Evolutionary conservation across 805 yeast species (phyloP).

Genomic region (Yarrowia hollandica): DNA sequence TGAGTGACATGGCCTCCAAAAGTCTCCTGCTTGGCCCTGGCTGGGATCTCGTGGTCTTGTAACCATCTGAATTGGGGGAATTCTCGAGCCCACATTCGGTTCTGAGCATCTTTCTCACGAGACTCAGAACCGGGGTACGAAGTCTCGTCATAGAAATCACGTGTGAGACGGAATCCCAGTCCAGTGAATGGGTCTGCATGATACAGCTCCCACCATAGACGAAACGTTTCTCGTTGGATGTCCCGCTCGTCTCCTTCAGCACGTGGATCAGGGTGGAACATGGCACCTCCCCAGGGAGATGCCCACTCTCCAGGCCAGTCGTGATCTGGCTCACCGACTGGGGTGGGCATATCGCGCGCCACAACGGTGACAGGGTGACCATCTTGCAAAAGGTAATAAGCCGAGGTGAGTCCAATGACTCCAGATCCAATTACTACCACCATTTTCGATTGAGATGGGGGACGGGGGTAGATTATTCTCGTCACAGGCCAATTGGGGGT

Average conservation of each 20-base stretch:
- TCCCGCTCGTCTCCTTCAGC: not conserved
- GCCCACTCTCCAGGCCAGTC: slow-evolving; percentile 35
- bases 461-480: not conserved
- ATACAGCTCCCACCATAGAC: slow-evolving; percentile 32
- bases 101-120: slow-evolving; percentile 27
- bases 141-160: slow-evolving; percentile 31
- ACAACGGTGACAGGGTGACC: slow-evolving; percentile 31
- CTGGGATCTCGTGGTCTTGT: slow-evolving; percentile 29
- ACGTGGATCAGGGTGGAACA: slow-evolving; percentile 29
- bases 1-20: slow-evolving; percentile 32
- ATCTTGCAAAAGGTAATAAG: slow-evolving; percentile 14
- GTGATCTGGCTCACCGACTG: slow-evolving; percentile 30
- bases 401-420: slow-evolving; percentile 27
- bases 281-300: slow-evolving; percentile 36
- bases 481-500: not conserved
- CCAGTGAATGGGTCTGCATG: slow-evolving; percentile 31
- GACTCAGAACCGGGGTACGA: slow-evolving; percentile 20
- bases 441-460: too few relatives aligned
- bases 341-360: slow-evolving; percentile 34
- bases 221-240: slow-evolving; percentile 31
- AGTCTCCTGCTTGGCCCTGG: slow-evolving; percentile 6
- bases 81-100: slow-evolving; percentile 27
- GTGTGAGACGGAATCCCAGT: slow-evolving; percentile 30
- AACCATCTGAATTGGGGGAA: slow-evolving; percentile 32
- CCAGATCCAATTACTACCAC: slow-evolving; percentile 21